These are phyloP conservation scores for Aureobasidium zeae DNA, from an alignment of 2,329 filamentous ascomycete species.

Conservation along the genomic window DNA sequence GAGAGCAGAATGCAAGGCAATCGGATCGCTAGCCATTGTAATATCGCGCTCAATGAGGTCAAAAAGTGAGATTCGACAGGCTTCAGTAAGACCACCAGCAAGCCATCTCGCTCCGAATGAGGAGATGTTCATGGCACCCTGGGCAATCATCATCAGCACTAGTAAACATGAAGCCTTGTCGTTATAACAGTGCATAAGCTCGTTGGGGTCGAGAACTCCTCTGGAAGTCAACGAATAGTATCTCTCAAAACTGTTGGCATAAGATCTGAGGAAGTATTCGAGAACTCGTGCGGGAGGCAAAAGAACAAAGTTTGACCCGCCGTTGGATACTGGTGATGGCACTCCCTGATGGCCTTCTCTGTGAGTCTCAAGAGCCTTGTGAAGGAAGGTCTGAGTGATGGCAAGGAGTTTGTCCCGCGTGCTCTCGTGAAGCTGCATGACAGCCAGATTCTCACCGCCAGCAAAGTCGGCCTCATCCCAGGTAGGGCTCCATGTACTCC, in stretches of 20 bases:
- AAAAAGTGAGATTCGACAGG: slow-evolving; percentile 62
- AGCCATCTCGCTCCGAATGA: slow-evolving; percentile 56
- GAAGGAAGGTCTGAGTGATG: slow-evolving; percentile 60
- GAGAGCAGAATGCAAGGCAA: slow-evolving; percentile 55
- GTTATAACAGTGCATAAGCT: slow-evolving; percentile 52
- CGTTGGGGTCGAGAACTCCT: slow-evolving; percentile 55
- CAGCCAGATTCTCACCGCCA: slow-evolving; percentile 38
- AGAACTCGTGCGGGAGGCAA: slow-evolving; percentile 57
- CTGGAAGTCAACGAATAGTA: slow-evolving; percentile 56
- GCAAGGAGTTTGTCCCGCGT: slow-evolving; percentile 62
- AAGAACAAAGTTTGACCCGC: slow-evolving; percentile 54
- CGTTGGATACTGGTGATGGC: slow-evolving; percentile 39
- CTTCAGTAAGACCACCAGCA: slow-evolving; percentile 58
- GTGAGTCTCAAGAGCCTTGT: slow-evolving; percentile 62
- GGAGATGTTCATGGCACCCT: slow-evolving; percentile 58
- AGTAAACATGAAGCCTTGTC: slow-evolving; percentile 57
- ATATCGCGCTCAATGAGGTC: slow-evolving; percentile 65
- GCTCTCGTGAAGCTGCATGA: slow-evolving; percentile 42
- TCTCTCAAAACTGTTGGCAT: slow-evolving; percentile 55
- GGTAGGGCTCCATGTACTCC: slow-evolving; percentile 43
- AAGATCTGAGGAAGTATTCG: slow-evolving; percentile 58
- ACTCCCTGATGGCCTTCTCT: slow-evolving; percentile 33
- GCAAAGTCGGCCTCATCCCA: slow-evolving; percentile 42
- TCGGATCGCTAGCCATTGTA: slow-evolving; percentile 55
- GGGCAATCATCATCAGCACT: slow-evolving; percentile 62